Conservation (phyloP, 2,329 filamentous ascomycete species). For the Domatiomyces globalis region DNA sequence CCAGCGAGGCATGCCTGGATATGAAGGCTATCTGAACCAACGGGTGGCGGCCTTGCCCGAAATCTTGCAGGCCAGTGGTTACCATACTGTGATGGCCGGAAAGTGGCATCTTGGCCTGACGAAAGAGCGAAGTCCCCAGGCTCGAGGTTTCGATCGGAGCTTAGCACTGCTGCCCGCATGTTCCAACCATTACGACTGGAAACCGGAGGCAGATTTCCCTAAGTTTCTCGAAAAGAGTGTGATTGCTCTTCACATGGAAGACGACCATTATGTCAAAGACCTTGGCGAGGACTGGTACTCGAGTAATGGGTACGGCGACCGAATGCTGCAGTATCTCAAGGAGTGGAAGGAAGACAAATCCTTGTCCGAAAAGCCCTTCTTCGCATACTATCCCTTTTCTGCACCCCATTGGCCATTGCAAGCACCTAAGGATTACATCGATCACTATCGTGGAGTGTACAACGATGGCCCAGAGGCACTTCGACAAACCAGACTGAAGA, state of each 20-base stretch:
- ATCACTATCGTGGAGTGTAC: slow-evolving; percentile 37
- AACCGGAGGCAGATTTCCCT: slow-evolving; percentile 28
- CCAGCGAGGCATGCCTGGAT: slow-evolving; percentile 45
- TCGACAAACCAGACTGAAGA: slow-evolving; percentile 30
- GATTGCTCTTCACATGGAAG: slow-evolving; percentile 33
- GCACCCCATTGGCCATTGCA: slow-evolving; percentile 42
- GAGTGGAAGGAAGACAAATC: slow-evolving; percentile 32
- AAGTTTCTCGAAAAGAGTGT: slow-evolving; percentile 29
- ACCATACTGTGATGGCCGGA: slow-evolving; percentile 46
- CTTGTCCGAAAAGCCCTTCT: slow-evolving; percentile 32
- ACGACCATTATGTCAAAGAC: slow-evolving; percentile 31
- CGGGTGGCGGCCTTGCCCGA: slow-evolving; percentile 45
- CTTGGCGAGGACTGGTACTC: slow-evolving; percentile 41
- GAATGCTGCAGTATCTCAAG: slow-evolving; percentile 38
- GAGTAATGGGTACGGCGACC: slow-evolving; percentile 39
- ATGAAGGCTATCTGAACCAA: slow-evolving; percentile 51
- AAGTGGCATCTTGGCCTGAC: slow-evolving; percentile 52
- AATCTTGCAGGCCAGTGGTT: slow-evolving; percentile 43
- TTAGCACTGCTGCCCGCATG: slow-evolving; percentile 49
- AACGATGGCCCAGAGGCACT: slow-evolving; percentile 38
- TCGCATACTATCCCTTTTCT: slow-evolving; percentile 36
- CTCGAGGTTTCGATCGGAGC: slow-evolving; percentile 44
- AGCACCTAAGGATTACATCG: slow-evolving; percentile 32
- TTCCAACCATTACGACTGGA: slow-evolving; percentile 44
- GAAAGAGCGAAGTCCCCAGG: slow-evolving; percentile 41